Evolutionary conservation across 257 asterid species (phyloP).

Genomic region (Solanum dulcamara): DNA sequence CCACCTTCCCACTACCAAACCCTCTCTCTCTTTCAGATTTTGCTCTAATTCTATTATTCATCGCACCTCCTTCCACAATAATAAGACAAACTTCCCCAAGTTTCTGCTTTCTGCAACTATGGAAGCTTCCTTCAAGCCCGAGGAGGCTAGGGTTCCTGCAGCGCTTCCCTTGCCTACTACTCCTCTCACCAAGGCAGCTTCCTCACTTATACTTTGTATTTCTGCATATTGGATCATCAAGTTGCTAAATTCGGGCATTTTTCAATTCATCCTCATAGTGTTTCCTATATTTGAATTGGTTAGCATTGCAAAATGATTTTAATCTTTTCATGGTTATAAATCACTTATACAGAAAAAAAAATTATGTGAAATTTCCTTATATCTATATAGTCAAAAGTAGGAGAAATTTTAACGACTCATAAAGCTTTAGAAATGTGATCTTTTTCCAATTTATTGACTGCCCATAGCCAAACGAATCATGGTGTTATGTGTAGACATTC

Average conservation of each 20-base stretch:
- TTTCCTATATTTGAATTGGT: neutral
- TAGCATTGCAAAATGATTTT: neutral
- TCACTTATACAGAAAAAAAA: too few relatives aligned
- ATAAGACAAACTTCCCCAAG: neutral
- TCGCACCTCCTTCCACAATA: neutral
- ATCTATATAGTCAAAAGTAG: neutral
- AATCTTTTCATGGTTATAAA: neutral
- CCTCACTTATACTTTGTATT: neutral
- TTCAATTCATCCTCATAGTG: neutral
- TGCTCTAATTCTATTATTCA: neutral
- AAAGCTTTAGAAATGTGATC: neutral
- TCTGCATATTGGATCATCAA: neutral
- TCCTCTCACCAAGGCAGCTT: conserved; percentile 45
- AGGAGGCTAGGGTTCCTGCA: conserved; percentile 70
- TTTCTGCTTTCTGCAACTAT: conserved; percentile 15
- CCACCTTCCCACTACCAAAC: neutral
- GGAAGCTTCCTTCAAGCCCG: conserved; percentile 41
- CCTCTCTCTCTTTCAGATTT: neutral
- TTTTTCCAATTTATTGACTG: neutral
- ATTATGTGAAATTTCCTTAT: neutral
- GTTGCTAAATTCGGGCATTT: neutral
- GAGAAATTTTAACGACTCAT: neutral
- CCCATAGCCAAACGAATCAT: neutral
- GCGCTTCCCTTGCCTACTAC: conserved; percentile 48
- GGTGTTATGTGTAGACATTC: neutral